Evolutionary conservation across 1,284 basidiomycete genomes (phyloP).

Genomic region (Thecaphora thlaspeos): DNA sequence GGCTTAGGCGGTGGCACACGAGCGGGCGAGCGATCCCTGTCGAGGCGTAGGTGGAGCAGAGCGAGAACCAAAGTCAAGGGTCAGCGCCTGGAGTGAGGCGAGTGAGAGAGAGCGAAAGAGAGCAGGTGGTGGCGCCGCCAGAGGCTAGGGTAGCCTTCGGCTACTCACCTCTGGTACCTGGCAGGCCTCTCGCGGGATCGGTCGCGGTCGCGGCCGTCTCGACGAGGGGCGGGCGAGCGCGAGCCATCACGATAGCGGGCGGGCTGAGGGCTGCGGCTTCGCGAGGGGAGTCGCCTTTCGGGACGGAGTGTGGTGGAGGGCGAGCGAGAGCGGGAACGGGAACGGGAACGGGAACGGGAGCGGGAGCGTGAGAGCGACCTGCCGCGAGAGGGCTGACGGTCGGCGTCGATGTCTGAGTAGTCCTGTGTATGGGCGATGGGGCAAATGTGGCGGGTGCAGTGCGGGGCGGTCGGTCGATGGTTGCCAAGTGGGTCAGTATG

Average conservation of each 20-base stretch:
- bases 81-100: too few relatives aligned
- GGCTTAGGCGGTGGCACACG: slow-evolving; percentile 24
- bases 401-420: slow-evolving; percentile 32
- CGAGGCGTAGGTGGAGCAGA: not conserved
- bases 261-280: slow-evolving; percentile 10
- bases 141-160: too few relatives aligned
- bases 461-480: slow-evolving; percentile 31
- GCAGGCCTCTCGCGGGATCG: slow-evolving; percentile 3
- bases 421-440: slow-evolving; percentile 6
- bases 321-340: slow-evolving; percentile 16
- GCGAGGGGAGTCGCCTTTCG: slow-evolving; percentile 7
- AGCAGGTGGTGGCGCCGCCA: too few relatives aligned
- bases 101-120: too few relatives aligned
- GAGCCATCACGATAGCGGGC: slow-evolving; percentile 20
- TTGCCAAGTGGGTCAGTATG: too few relatives aligned
- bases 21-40: too few relatives aligned
- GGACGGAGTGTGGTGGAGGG: slow-evolving; percentile 27
- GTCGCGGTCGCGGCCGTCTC: slow-evolving; percentile 21
- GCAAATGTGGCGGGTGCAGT: not conserved
- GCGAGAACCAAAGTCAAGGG: too few relatives aligned
- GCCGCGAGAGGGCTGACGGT: slow-evolving; percentile 23
- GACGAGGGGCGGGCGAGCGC: slow-evolving; percentile 24
- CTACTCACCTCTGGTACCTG: not conserved
- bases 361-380: slow-evolving; percentile 10
- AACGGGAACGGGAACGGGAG: not conserved